Conservation (phyloP, 139 green algal species). For the Gonium pectorale region DNA sequence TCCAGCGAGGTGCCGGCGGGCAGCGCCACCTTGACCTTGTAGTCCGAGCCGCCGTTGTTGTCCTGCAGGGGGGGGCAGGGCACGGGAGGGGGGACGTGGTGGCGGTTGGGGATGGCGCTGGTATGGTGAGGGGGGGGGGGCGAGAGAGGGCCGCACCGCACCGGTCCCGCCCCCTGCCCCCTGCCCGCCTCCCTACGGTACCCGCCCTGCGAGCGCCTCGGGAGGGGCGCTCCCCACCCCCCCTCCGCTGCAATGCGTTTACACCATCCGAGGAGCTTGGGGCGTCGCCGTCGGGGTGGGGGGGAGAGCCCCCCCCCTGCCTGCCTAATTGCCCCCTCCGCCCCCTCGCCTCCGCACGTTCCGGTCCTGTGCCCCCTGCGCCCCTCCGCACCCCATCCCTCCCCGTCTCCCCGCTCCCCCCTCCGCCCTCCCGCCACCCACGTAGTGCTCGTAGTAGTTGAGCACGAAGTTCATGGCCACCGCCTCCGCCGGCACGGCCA, state of each 20-base stretch:
- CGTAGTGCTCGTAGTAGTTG: constrained; percentile 78
- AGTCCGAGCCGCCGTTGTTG: constrained; percentile 40
- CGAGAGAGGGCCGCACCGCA: background rate
- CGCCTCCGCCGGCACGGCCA: constrained; percentile 68
- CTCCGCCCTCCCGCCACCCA: background rate
- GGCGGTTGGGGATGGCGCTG: background rate
- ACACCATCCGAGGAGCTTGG: background rate
- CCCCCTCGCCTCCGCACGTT: background rate
- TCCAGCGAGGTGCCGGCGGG: constrained; percentile 25
- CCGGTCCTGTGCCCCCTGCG: background rate
- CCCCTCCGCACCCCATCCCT: background rate
- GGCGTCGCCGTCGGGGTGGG: background rate
- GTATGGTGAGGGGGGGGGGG: background rate
- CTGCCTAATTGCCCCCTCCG: background rate
- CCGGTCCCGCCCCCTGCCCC: no score
- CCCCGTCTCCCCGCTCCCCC: background rate
- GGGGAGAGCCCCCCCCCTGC: background rate
- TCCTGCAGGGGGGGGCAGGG: background rate
- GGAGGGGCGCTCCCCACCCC: no score
- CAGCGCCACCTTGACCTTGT: constrained; percentile 36
- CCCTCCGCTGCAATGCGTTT: background rate
- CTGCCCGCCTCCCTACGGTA: background rate
- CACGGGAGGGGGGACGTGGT: background rate
- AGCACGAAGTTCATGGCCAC: constrained; percentile 83
- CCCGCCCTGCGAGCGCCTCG: no score